Conservation (phyloP, 2,329 filamentous ascomycete species). For the Colletotrichum lini region DNA sequence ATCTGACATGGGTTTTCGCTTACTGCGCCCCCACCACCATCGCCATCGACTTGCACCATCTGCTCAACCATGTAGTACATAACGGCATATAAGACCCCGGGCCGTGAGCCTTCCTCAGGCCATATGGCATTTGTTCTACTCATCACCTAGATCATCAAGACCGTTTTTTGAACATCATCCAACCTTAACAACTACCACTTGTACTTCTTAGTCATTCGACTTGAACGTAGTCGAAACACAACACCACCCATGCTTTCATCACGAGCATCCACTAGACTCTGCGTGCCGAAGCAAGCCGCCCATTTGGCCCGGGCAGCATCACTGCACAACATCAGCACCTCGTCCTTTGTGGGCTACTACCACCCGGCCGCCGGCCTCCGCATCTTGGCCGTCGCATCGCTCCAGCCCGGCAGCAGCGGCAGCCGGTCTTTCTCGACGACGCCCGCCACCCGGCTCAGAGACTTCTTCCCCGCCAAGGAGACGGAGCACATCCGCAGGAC, state of each 20-base stretch:
- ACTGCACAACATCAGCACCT: conserved; percentile 36
- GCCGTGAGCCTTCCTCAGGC: conserved; percentile 31
- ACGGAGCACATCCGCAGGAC: conserved; percentile 74
- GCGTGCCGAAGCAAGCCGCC: conserved; percentile 46
- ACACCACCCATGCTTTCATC: conserved; percentile 48
- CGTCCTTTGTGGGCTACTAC: conserved; percentile 37
- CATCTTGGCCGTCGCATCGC: conserved; percentile 46
- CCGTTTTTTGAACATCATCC: conserved; percentile 4
- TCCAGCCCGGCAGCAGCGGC: conserved; percentile 44
- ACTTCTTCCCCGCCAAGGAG: conserved; percentile 75
- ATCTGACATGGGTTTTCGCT: background rate
- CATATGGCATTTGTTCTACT: background rate
- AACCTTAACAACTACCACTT: background rate
- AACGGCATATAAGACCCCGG: conserved; percentile 34
- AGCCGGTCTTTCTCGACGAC: conserved; percentile 65
- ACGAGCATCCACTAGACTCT: conserved; percentile 46
- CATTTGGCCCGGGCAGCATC: conserved; percentile 46
- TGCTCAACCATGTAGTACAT: background rate
- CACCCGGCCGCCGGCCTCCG: conserved; percentile 48
- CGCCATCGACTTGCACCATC: background rate
- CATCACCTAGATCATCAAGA: conserved; percentile 11
- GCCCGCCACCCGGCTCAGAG: conserved; percentile 60
- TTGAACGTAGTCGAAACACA: conserved; percentile 1
- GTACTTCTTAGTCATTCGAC: background rate
- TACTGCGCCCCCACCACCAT: background rate